A percentile compares a stretch with the other conserved stretches of the same genome.
These are phyloP conservation scores for Simmondsia chinensis DNA, from an alignment of 148 eudicot genomes.

Conservation along the genomic window DNA sequence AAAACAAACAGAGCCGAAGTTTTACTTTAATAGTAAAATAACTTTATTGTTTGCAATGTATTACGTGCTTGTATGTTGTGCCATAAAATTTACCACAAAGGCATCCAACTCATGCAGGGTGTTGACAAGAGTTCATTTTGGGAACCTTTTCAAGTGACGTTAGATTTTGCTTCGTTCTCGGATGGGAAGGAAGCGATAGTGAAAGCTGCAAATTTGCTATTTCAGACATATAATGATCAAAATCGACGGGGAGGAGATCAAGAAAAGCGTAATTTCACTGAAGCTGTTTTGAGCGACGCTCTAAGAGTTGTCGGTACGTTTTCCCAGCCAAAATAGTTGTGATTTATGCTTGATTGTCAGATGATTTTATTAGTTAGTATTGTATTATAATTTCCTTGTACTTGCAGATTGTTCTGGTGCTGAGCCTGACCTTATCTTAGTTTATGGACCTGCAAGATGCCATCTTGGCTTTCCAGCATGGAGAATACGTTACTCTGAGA, in stretches of 20 bases:
- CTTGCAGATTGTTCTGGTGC: constrained; percentile 53
- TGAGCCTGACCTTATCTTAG: constrained; percentile 73
- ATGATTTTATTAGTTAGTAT: background rate
- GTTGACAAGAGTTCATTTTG: constrained; percentile 15
- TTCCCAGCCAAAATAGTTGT: background rate
- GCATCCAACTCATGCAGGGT: constrained; percentile 30
- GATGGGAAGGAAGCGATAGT: constrained; percentile 79
- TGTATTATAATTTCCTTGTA: background rate
- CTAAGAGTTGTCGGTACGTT: constrained; percentile 53
- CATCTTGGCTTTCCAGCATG: constrained; percentile 93
- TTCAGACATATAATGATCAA: constrained; percentile 22
- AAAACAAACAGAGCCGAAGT: too few relatives aligned
- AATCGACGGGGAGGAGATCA: constrained; percentile 20
- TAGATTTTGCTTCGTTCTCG: constrained; percentile 57
- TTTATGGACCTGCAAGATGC: constrained; percentile 80
- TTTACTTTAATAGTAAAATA: too few relatives aligned
- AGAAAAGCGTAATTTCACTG: constrained; percentile 51
- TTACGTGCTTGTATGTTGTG: constrained; percentile 1
- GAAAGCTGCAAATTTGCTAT: constrained; percentile 72
- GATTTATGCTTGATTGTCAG: background rate
- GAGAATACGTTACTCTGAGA: constrained; percentile 90
- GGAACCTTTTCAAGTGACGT: constrained; percentile 22
- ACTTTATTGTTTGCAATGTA: too few relatives aligned
- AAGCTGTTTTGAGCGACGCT: constrained; percentile 58
- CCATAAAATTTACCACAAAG: background rate